Evolutionary conservation across 805 yeast genomes (phyloP), one percentile per base, ranked within the genome.

Genomic region (Yarrowia sp.): DNA sequence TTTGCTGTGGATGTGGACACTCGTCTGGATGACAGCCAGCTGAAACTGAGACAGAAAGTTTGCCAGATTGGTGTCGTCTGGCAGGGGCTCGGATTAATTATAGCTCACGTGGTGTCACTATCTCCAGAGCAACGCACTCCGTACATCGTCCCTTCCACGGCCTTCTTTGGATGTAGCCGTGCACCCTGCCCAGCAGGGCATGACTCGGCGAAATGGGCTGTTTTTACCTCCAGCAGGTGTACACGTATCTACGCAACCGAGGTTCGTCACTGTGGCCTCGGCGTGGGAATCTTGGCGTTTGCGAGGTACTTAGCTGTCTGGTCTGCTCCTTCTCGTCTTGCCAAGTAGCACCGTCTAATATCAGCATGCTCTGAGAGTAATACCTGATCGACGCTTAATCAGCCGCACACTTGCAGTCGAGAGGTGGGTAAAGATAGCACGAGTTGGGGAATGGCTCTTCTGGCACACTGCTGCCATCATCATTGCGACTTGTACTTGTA

Each of bases 31-130:
- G n/a, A n/a, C n/a, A n/a, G n/a, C n/a, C n/a, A n/a, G n/a, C n/a
- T 42, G 33, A 16, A 42, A 25, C 36, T 41, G 25, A 21, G 44
- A 7, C 44, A 5, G 32, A 27, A 24, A 24, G 47, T 42, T 29
- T 19, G 18, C 12, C 49, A 27, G 33, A 42, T 42, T 16, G 5
- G 33, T n/a, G 14, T 8, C 19, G 13, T 6, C 29, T 18, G 16
- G 33, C 49, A 27, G 35, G 51, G 51, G 7, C 19, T 16, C 51
- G 51, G 51, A 44, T 29, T 29, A 44, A 44, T 44, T 44, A 44
- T 44, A 44, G 35, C 51, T 44, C 35, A 44, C 51, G 35, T 27
- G 35, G 21, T 14, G 10, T 21, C 42, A 19, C 25, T n/a, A n/a
- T 5, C 25, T 5, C 22, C 44, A 13, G n/a, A 22, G 44, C 12